phyloP scores from a whole-genome alignment of 306 rosid species.

The Macrotyloma uniflorum region DNA sequence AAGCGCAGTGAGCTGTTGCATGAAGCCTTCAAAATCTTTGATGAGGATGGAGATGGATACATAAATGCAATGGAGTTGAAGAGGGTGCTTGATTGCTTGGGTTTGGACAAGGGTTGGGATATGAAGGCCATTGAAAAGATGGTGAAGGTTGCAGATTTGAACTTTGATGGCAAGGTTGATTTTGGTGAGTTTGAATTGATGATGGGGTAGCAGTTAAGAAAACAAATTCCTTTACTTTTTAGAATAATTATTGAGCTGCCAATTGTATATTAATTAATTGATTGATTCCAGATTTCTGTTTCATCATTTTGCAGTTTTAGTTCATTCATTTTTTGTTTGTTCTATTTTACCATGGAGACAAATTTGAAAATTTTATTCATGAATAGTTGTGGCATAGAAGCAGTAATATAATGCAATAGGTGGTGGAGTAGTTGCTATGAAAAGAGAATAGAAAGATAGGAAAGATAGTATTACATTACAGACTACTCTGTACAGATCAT shows the following conservation, averaged over 20 bases:
- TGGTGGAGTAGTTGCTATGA: background rate
- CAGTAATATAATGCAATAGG: background rate
- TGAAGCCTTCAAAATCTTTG: constrained; percentile 87
- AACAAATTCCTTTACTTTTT: constrained; percentile 24
- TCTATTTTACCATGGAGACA: background rate
- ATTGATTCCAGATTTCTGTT: constrained; percentile 17
- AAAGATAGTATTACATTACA: no score
- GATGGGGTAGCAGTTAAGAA: constrained; percentile 52
- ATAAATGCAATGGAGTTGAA: constrained; percentile 89
- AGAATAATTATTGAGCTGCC: constrained; percentile 22
- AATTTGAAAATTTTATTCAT: background rate
- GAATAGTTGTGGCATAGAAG: background rate
- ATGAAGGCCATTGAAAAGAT: constrained; percentile 73
- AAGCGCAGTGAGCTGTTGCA: constrained; percentile 56
- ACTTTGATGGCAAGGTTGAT: constrained; percentile 89
- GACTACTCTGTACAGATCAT: no score
- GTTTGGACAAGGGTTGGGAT: constrained; percentile 85
- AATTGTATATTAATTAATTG: constrained; percentile 36
- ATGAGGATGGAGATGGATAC: constrained; percentile 87
- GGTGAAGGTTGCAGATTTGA: constrained; percentile 82
- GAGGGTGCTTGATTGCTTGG: constrained; percentile 88
- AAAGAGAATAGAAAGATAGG: background rate
- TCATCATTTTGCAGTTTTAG: background rate
- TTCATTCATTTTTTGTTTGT: background rate
- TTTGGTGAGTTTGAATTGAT: constrained; percentile 81